Percentiles rank a stretch among this genome's conserved stretches.
phyloP scores from a whole-genome alignment of 495 filamentous ascomycete species.

The Daldinia childiae region DNA sequence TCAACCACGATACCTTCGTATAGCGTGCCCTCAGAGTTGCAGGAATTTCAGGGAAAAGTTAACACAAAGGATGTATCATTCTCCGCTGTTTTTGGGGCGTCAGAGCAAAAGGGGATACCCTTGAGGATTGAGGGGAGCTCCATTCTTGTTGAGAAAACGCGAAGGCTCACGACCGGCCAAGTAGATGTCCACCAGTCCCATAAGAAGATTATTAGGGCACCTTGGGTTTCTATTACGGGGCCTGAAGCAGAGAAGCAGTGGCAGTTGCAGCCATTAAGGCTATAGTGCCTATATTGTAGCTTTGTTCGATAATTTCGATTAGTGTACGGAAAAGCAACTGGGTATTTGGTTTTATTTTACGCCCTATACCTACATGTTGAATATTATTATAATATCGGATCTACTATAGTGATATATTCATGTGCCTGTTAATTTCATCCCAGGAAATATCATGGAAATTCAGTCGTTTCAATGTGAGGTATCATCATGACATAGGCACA shows the following conservation, averaged over 20 bases:
- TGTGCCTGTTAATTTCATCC: no score
- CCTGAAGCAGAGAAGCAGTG: conserved; percentile 3
- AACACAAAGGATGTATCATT: background rate
- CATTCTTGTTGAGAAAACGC: background rate
- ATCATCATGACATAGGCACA: background rate
- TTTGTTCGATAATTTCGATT: conserved; percentile 27
- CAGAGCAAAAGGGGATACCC: background rate
- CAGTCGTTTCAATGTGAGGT: background rate
- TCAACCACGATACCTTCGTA: background rate
- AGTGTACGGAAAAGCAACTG: background rate
- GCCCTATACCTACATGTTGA: background rate
- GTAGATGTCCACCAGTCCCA: background rate
- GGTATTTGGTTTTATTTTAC: background rate
- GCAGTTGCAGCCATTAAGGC: background rate
- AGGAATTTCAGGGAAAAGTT: background rate
- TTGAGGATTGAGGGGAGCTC: background rate
- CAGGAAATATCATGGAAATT: no score
- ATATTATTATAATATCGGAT: no score
- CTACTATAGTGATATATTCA: background rate
- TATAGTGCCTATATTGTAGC: conserved; percentile 23
- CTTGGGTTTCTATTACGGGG: background rate
- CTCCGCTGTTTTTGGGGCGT: background rate
- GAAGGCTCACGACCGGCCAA: background rate
- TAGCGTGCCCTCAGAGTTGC: background rate
- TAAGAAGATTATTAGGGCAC: background rate